These are phyloP conservation scores for Ophiostoma angusticollis DNA, from an alignment of 2,329 filamentous ascomycete species.

Conservation along the genomic window DNA sequence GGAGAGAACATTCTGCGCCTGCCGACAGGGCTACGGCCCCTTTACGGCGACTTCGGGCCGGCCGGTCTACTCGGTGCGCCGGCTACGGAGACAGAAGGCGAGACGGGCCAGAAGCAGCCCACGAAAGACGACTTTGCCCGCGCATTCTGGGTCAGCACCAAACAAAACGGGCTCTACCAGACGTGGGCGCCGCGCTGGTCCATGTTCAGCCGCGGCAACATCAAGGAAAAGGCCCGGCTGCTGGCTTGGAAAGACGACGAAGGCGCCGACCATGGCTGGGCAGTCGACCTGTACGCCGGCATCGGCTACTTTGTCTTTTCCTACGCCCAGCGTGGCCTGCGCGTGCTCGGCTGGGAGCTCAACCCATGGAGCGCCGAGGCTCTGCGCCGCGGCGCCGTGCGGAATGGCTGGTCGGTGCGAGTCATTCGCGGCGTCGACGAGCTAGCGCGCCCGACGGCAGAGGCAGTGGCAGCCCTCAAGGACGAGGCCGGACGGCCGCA, in stretches of 20 bases:
- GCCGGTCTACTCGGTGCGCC: too few relatives aligned
- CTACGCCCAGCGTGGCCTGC: constrained; percentile 59
- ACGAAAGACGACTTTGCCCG: constrained; percentile 41
- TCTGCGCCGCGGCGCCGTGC: constrained; percentile 57
- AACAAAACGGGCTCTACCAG: constrained; percentile 69
- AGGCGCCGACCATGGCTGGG: constrained; percentile 25
- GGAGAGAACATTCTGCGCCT: constrained; percentile 61
- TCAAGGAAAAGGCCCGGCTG: constrained; percentile 75
- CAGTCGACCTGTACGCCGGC: constrained; percentile 78
- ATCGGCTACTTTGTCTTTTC: constrained; percentile 91
- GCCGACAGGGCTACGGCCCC: constrained; percentile 54
- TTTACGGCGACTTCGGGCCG: constrained; percentile 65
- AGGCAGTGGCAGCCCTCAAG: constrained; percentile 18
- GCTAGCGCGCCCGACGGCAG: constrained; percentile 24
- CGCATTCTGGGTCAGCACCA: constrained; percentile 68
- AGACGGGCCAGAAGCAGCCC: constrained; percentile 16
- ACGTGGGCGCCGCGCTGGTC: constrained; percentile 82
- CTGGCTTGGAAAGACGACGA: constrained; percentile 35
- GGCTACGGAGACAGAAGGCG: constrained; percentile 20
- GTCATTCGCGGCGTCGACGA: constrained; percentile 34
- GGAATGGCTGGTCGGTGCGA: constrained; percentile 52
- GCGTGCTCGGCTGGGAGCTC: constrained; percentile 78
- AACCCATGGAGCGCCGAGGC: constrained; percentile 84
- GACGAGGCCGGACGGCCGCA: constrained; percentile 16
- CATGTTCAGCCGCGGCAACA: constrained; percentile 88